Evolutionary conservation across 495 filamentous ascomycete species (phyloP), one percentile per base, ranked within the genome.

Genomic region (Letharia columbiana): DNA sequence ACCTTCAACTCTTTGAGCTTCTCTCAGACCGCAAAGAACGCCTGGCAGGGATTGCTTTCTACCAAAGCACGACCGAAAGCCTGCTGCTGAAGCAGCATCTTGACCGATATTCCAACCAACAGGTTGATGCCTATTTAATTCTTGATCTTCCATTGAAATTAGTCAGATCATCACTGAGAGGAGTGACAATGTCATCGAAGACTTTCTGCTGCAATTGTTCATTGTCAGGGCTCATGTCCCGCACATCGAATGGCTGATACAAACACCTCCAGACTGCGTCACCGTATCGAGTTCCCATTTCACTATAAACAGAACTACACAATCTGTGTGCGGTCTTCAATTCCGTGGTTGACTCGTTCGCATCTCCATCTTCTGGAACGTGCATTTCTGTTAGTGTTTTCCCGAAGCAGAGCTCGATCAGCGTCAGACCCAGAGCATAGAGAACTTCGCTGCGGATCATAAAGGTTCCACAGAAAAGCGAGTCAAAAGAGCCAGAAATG

Each of bases 321-420:
- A 70, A 49, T 18, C 74, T 67, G 31, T 58, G 39, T 5, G 73
- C 71, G 5, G 73, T 75, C 20, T 74, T 74, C 12, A 72, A 54
- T 61, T 68, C 68, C 15, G 69, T 63, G 33, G 67, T 52, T 18
- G 67, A 60, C 23, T 73, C 69, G n/a, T 69, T 60, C 13, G 28
- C 42, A 59, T 72, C 67, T 3, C 64, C 63, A 35, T 78, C 75
- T 44, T 71, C 68, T 5, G 69, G 60, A n/a, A 4, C 66, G 8
- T 65, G 35, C 35, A 77, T 66, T 7, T 63, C 58, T n/a, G 66
- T 63, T 4, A 77, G 23, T 0, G 69, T 67, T 44, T 65, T 66
- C n/a, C 75, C 75, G 28, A 77, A 70, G 50, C 75, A 77, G 41
- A 77, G 68, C 62, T 77, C 77, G 10, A 76, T 69, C 23, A 77